phyloP scores from a whole-genome alignment of 352 stramenopile species.

The Globisporangium cederbergense region DNA sequence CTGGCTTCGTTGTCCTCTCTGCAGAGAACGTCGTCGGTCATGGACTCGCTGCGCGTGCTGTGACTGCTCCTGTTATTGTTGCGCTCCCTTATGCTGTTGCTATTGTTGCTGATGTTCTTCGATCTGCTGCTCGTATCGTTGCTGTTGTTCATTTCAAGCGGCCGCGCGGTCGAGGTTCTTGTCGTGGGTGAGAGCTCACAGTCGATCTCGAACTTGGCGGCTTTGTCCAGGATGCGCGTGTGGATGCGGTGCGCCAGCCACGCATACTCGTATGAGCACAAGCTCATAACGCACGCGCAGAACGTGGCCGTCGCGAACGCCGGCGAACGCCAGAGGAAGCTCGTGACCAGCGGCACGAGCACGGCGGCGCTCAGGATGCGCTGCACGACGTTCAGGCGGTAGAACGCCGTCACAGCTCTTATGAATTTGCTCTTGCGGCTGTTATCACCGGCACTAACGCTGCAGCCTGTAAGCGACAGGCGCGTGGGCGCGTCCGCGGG shows the following conservation, averaged over 20 bases:
- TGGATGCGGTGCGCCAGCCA: conserved; percentile 72
- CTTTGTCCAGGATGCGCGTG: conserved; percentile 30
- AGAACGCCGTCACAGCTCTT: conserved; percentile 6
- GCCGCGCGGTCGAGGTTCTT: background rate
- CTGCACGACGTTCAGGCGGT: conserved; percentile 52
- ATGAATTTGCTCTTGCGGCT: background rate
- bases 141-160: background rate
- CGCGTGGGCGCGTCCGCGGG: conserved; percentile 2
- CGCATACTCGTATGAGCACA: conserved; percentile 71
- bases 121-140: background rate
- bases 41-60: conserved; percentile 33
- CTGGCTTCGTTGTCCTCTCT: background rate
- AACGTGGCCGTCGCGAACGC: conserved; percentile 64
- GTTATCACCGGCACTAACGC: too few species aligned
- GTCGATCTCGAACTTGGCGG: conserved; percentile 9
- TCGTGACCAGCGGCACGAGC: conserved; percentile 57
- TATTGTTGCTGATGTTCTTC: background rate
- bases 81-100: background rate
- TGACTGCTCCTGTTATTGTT: conserved; percentile 9
- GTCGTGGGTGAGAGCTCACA: conserved; percentile 7
- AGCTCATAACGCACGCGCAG: conserved; percentile 53
- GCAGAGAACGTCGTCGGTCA: conserved; percentile 14
- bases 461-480: background rate
- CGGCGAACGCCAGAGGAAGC: conserved; percentile 64
- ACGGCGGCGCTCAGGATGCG: conserved; percentile 54